Conservation (phyloP, 2,329 filamentous ascomycete species). For the Periconia sp. region DNA sequence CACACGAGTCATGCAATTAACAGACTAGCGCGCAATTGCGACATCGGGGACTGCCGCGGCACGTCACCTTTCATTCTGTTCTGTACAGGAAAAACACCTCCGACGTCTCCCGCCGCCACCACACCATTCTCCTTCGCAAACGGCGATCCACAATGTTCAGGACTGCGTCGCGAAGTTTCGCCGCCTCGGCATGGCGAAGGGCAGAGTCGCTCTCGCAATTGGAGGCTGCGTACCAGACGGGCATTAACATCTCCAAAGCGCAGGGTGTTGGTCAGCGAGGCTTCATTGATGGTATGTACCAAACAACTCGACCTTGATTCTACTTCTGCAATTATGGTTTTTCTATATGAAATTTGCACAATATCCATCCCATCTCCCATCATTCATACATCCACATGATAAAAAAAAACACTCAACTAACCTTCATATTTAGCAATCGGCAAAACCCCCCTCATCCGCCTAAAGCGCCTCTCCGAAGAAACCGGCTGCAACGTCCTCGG, state of each 20-base stretch:
- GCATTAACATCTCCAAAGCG: slow-evolving; percentile 73
- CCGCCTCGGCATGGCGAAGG: slow-evolving; percentile 61
- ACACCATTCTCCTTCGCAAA: background rate
- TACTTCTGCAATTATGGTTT: too few relatives aligned
- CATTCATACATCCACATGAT: too few relatives aligned
- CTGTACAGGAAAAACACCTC: background rate
- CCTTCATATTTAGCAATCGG: slow-evolving; percentile 71
- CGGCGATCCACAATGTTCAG: slow-evolving; percentile 62
- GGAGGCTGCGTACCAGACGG: slow-evolving; percentile 59
- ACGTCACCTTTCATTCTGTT: slow-evolving; percentile 1
- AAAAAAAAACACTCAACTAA: slow-evolving; percentile 4
- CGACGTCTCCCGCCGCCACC: background rate
- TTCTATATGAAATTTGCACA: too few relatives aligned
- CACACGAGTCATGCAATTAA: slow-evolving; percentile 2
- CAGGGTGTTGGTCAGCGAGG: slow-evolving; percentile 75
- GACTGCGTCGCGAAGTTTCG: slow-evolving; percentile 67
- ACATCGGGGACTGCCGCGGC: slow-evolving; percentile 16
- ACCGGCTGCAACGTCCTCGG: slow-evolving; percentile 93
- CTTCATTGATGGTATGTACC: slow-evolving; percentile 79
- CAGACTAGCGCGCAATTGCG: slow-evolving; percentile 13
- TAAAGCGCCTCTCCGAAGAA: slow-evolving; percentile 83
- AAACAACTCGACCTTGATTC: too few relatives aligned
- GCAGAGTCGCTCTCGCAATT: slow-evolving; percentile 50
- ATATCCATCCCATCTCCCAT: too few relatives aligned
- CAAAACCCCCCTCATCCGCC: slow-evolving; percentile 90